Percentiles rank a stretch among this genome's conserved stretches.
Conservation (phyloP, 192 early-diverging fungal species). For the Gigaspora rosea region DNA sequence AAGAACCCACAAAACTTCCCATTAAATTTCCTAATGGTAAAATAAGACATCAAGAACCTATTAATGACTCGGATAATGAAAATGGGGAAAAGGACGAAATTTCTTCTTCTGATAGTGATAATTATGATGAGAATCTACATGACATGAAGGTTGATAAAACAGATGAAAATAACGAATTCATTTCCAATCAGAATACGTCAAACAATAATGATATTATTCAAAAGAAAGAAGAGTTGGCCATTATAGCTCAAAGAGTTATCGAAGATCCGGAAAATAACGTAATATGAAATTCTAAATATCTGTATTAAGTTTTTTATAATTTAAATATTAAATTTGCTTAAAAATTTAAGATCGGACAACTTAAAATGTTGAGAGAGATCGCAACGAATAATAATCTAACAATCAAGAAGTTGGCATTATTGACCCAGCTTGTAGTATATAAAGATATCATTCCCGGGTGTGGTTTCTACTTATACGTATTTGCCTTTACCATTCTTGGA, state of each 20-base stretch:
- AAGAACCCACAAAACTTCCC: constrained; percentile 65
- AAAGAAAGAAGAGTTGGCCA: constrained; percentile 81
- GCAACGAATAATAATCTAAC: constrained; percentile 61
- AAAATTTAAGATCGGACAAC: constrained; percentile 54
- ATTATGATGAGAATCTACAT: constrained; percentile 32
- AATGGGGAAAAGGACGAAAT: no score
- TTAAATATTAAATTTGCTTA: constrained; percentile 11
- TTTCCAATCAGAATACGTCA: constrained; percentile 62
- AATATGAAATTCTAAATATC: neutral
- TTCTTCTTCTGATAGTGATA: constrained; percentile 32
- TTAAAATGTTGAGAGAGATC: constrained; percentile 71
- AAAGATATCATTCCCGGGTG: constrained; percentile 91
- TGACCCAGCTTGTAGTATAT: constrained; percentile 92
- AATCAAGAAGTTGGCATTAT: constrained; percentile 73
- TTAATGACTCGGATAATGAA: constrained; percentile 35
- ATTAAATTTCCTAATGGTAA: constrained; percentile 69
- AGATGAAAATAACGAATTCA: constrained; percentile 39
- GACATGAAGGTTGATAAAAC: no score
- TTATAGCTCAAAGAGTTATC: constrained; percentile 74
- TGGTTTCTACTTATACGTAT: neutral
- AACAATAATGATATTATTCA: constrained; percentile 54
- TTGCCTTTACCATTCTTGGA: neutral
- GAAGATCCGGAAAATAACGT: constrained; percentile 82
- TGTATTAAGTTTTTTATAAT: neutral
- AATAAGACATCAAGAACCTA: constrained; percentile 39